Percentiles rank a stretch among this genome's conserved stretches.
These are phyloP conservation scores for Gonium pectorale DNA, from an alignment of 139 green algal genomes.

Conservation along the genomic window DNA sequence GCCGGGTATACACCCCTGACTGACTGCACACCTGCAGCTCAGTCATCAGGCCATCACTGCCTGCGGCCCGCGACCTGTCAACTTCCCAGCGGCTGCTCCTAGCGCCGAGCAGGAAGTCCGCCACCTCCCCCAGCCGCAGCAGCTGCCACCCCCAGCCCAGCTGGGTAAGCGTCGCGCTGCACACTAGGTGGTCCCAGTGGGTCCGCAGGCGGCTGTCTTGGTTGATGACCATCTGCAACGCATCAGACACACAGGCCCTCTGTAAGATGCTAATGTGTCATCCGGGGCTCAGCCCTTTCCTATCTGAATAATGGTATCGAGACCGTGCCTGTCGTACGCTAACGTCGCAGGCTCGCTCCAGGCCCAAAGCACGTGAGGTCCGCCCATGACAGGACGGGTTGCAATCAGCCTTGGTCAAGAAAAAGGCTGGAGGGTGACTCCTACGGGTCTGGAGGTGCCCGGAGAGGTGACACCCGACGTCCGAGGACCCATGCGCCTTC, in stretches of 20 bases:
- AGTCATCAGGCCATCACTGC: no score
- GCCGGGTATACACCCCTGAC: no score
- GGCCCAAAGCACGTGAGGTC: neutral
- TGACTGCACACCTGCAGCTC: no score
- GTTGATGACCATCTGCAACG: conserved; percentile 1
- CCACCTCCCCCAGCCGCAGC: neutral
- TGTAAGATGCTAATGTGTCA: no score
- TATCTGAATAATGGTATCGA: neutral
- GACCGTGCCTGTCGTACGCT: neutral
- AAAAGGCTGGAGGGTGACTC: no score
- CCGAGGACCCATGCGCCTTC: no score
- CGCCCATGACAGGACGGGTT: neutral
- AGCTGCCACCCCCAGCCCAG: neutral
- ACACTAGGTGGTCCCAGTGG: neutral
- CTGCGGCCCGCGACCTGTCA: no score
- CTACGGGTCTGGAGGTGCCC: no score
- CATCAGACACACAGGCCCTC: no score
- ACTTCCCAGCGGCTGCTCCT: no score
- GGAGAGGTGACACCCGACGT: no score
- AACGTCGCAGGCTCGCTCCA: neutral
- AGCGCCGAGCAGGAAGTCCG: neutral
- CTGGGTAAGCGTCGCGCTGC: neutral
- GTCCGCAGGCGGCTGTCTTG: neutral
- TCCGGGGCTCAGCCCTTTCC: neutral
- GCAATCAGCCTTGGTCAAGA: neutral